Evolutionary conservation across 768 basidiomycete genomes (phyloP).

Genomic region (Podaxis pistillaris): DNA sequence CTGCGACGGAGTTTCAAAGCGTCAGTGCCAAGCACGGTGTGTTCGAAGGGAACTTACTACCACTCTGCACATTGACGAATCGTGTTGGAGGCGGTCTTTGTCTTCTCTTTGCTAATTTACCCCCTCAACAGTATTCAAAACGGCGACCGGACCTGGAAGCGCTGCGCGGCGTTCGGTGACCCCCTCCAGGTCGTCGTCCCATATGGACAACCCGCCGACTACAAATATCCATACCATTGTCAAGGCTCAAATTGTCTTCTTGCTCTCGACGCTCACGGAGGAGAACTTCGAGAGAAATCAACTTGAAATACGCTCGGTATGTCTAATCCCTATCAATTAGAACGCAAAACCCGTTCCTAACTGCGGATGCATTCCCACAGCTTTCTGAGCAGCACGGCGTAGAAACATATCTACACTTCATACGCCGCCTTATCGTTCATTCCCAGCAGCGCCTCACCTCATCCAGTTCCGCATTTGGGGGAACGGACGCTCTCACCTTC

Average conservation of each 20-base stretch:
- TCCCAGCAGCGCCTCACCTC: slow-evolving; percentile 71
- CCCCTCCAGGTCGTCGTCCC: slow-evolving; percentile 71
- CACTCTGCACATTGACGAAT: slow-evolving; percentile 40
- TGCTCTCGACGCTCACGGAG: slow-evolving; percentile 93
- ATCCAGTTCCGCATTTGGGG: slow-evolving; percentile 61
- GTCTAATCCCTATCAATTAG: slow-evolving; percentile 31
- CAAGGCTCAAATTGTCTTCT: slow-evolving; percentile 96
- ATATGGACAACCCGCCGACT: slow-evolving; percentile 84
- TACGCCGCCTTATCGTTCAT: slow-evolving; percentile 91
- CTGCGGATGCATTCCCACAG: slow-evolving; percentile 40
- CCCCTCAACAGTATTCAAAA: slow-evolving; percentile 51
- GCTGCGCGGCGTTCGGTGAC: slow-evolving; percentile 71
- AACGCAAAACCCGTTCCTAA: slow-evolving; percentile 3
- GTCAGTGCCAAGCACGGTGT: slow-evolving; percentile 22
- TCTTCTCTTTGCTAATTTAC: slow-evolving; percentile 35
- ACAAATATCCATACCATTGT: slow-evolving; percentile 91
- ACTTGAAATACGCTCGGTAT: slow-evolving; percentile 89
- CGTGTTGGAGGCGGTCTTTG: slow-evolving; percentile 42
- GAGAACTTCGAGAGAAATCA: slow-evolving; percentile 96
- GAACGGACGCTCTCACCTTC: slow-evolving; percentile 78
- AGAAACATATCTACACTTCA: slow-evolving; percentile 97
- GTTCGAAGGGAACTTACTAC: slow-evolving; percentile 27
- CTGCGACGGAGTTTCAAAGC: slow-evolving; percentile 30
- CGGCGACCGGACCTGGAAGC: slow-evolving; percentile 71
- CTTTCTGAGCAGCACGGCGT: slow-evolving; percentile 95